Evolutionary conservation across 768 basidiomycete genomes (phyloP).

Genomic region (Naganishia friedmannii): DNA sequence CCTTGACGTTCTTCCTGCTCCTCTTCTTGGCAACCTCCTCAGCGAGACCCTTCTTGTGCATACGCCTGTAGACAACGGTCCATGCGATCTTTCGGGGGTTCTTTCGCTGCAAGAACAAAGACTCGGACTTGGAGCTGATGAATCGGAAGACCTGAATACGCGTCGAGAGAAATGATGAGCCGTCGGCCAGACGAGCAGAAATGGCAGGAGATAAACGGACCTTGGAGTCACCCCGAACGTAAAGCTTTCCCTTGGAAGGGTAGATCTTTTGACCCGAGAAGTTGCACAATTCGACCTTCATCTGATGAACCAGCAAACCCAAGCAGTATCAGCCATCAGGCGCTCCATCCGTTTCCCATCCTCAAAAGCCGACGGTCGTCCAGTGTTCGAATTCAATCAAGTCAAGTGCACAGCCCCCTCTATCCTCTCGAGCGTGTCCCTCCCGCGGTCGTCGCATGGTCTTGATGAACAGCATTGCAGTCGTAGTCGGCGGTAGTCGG

Average conservation of each 20-base stretch:
- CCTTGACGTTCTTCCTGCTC: constrained; percentile 91
- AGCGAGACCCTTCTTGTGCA: constrained; percentile 99
- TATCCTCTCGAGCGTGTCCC: not conserved
- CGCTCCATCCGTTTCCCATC: not conserved
- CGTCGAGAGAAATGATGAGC: not conserved
- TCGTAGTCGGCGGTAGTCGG: no score
- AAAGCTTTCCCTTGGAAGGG: constrained; percentile 93
- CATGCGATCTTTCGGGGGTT: constrained; percentile 99
- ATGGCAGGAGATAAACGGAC: constrained; percentile 54
- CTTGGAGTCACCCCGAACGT: constrained; percentile 94
- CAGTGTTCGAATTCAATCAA: not conserved
- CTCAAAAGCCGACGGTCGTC: no score
- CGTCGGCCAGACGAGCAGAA: not conserved
- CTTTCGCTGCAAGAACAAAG: constrained; percentile 98
- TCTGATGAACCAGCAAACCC: constrained; percentile 31
- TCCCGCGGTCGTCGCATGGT: no score
- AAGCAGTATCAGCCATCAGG: not conserved
- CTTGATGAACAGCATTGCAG: no score
- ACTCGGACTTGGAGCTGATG: constrained; percentile 83
- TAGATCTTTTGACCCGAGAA: constrained; percentile 98
- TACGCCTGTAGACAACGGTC: constrained; percentile 65
- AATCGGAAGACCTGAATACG: constrained; percentile 84
- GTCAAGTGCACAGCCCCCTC: not conserved
- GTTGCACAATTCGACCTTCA: constrained; percentile 96
- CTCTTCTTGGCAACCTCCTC: constrained; percentile 99